Evolutionary conservation across 2,329 filamentous ascomycete species (phyloP), one percentile per base, ranked within the genome.

Genomic region (Exophiala sp.): DNA sequence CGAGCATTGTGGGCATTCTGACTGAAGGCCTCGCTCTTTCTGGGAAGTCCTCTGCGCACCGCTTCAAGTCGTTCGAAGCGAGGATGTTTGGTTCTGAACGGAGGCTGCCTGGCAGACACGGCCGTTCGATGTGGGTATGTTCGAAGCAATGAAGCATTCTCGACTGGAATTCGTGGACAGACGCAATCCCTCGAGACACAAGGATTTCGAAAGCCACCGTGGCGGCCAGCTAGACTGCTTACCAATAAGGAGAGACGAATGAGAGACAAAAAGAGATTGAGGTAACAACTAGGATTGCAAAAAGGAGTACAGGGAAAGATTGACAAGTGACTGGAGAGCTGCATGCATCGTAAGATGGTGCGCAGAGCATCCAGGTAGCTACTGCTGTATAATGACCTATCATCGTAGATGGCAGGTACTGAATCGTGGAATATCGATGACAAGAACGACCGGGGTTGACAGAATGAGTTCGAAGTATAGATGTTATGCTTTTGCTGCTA

Each of bases 121-220:
- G 13, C 21, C 8, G 38, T 23, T 24, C 24, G 24, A 32, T 10
- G 9, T 1, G 40, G 4, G 40, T 10, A 9, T 19, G 27, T n/a
- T 24, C 21, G 38, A 29, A 35, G 24, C 35, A 19, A 41, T 32
- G 32, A 19, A 48, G 34, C 45, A 50, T 48, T 38, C 21, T 52
- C 14, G 43, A 8, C 34, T 39, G 14, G 43, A 23, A 30, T 23
- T 40, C 41, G 42, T 57, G 30, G 5, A 52, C 24, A 30, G 48
- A 48, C 18, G 54, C 51, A 34, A 54, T 52, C 18, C 48, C 50
- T 44, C 54, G 54, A 43, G 48, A 57, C 3, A 57, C 48, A 38
- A 51, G 47, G 48, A 57, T 57, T 37, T 54, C 54, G 46, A 39
- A 48, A 49, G 54, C 54, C 51, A 54, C 37, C 44, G 23, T 51